These are phyloP conservation scores for Pseudocercospora pini-densiflorae DNA, from an alignment of 2,329 filamentous ascomycete species.

Conservation along the genomic window DNA sequence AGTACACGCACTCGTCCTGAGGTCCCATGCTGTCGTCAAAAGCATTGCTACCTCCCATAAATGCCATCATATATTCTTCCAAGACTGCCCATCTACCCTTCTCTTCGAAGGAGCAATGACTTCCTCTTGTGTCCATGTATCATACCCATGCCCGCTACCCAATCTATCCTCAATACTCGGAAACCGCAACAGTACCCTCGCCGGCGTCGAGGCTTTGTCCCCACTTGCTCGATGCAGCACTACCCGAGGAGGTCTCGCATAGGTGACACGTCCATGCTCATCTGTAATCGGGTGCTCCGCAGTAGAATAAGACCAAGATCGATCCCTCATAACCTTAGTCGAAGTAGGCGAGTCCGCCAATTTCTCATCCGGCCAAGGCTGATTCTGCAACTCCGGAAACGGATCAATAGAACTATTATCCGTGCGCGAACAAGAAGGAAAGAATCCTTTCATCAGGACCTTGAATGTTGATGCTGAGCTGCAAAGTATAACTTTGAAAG, in stretches of 20 bases:
- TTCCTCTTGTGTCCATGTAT: neutral
- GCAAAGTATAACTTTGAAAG: constrained; percentile 20
- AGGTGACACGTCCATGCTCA: neutral
- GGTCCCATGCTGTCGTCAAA: neutral
- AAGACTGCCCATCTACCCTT: neutral
- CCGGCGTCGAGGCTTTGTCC: constrained; percentile 3
- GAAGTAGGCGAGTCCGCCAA: neutral
- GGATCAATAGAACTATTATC: constrained; percentile 8
- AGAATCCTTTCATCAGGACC: constrained; percentile 21
- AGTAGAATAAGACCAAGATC: constrained; percentile 8
- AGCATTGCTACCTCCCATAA: neutral
- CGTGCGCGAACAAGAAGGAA: constrained; percentile 10
- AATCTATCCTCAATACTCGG: constrained; percentile 20
- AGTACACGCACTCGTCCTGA: neutral
- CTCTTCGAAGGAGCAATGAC: neutral
- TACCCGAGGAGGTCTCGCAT: constrained; percentile 1
- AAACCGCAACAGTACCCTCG: constrained; percentile 12
- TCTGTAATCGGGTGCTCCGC: neutral
- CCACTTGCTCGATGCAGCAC: neutral
- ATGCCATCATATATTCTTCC: neutral
- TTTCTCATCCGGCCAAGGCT: constrained; percentile 11
- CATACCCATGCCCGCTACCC: constrained; percentile 5
- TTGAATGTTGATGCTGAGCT: constrained; percentile 24
- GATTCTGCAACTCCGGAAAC: constrained; percentile 4
- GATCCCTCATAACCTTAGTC: constrained; percentile 2